Base-by-base conservation (phyloP, 2,329 filamentous ascomycete genomes). In the Hirsutella minnesotensis region DNA sequence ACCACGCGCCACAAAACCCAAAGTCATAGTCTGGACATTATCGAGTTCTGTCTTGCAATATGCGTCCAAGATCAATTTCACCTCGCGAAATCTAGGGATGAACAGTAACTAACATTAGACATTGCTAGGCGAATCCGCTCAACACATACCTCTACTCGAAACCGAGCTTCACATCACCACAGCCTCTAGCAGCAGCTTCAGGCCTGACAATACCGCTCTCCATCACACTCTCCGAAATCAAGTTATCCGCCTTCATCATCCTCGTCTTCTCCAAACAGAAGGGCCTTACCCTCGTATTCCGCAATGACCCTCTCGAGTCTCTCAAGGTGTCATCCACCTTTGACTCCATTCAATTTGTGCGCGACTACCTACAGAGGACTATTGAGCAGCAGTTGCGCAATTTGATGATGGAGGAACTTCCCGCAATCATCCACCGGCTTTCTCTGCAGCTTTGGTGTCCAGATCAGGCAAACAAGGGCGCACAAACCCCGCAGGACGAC, bases 301-400 rank as follows among this genome's bases (percentile, higher is more conserved):
- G 92, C 54, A 96, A 98, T 74, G 92, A 98, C 60, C 92, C 92
- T 4, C 79, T 98, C 47, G 92, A 98, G 61, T 95, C 90, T 4
- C 79, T 98, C 56, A 96, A 95, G 68, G 92, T 98, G 51, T 96
- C 90, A 1, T 96, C 90, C 52, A 98, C 92, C 37, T 98, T 98
- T 63, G 92, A 98, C 67, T 95, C 90, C 12, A 98, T 98, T 56
- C 90, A 92, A 37, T 98, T 98, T 58, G 92, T 98, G 48, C 83
- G 92, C 52, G 89, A 98, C 62, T 96, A 96, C 61, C 69, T 98
- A 44, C 92, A 98, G 59, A 84, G 86, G 60, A 94, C 90, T 47
- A 98, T 98, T 54, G 92, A 98, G 65, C 84, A 79, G 41, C 92
- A 96, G 62, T 67, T 98, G 47, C 81, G 92, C 24, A 87, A 89